Base-by-base conservation (phyloP, 306 rosid genomes). In the Cyamopsis tetragonoloba region DNA sequence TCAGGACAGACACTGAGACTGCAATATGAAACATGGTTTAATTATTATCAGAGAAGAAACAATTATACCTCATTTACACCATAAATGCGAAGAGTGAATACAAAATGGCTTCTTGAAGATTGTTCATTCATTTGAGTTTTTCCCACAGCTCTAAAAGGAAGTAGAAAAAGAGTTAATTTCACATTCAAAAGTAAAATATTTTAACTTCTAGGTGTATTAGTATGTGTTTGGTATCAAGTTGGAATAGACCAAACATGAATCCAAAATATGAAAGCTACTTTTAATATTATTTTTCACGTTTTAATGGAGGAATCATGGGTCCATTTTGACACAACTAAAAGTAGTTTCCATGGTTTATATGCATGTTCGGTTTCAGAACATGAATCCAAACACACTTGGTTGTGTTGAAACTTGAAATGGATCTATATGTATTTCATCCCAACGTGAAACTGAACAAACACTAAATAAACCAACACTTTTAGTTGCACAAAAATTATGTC, bases 71-170 rank as follows among this genome's bases (percentile, higher is more conserved):
- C 99, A 46, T 93, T 93, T 56, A 85, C 80, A 31, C 99, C 97
- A 46, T 79, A 88, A 73, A 93, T 88, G 53, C 96, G 85, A 44
- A 93, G 95, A 9, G 97, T 93, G 85, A 93, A 90, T 62, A 93
- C 99, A 71, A 93, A 93, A 78, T 93, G 99, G 71, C 99, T 93
- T 75, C 99, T 88, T 48, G 99, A 93, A 49, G 99, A 93, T 79
- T 85, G 89, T 79, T 93, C 99, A 26, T 93, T 93, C 96, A 90
- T 90, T 75, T 90, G 99, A 53, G 99, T 93, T 84, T 90, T 93
- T 12, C 99, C 99, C 24, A 93, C 97, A 35, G 99, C 84, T 75
- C 99, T 93, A 62, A 59, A 62, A 31, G 62, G 20, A 70, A 81
- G 60, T 1, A 66, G 19, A 46, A 74, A 67, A 65, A 64, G 4